Conservation (phyloP, 805 yeast genomes). For the Schwanniomyces sp. region DNA sequence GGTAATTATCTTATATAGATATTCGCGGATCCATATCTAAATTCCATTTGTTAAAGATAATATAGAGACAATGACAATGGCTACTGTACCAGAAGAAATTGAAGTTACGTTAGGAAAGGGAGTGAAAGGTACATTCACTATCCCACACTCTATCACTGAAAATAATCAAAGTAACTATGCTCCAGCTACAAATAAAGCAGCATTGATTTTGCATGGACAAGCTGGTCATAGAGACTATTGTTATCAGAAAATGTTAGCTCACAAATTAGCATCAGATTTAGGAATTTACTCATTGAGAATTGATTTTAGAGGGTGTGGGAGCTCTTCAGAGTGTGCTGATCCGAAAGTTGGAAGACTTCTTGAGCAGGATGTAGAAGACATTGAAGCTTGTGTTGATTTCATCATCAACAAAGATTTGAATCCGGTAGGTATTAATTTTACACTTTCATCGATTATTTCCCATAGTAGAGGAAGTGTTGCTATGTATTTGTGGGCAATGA, state of each 20-base stretch:
- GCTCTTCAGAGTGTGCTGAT: constrained; percentile 53
- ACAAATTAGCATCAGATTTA: constrained; percentile 51
- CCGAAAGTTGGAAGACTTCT: constrained; percentile 53
- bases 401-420: constrained; percentile 25
- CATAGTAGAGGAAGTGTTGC: constrained; percentile 84
- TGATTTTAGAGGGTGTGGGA: constrained; percentile 87
- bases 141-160: constrained; percentile 32
- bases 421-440: constrained; percentile 42
- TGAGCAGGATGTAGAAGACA: constrained; percentile 66
- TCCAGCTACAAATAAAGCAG: constrained; percentile 50
- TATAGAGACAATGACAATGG: not conserved
- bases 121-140: constrained; percentile 35
- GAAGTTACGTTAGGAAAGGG: constrained; percentile 35
- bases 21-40: no score
- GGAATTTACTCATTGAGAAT: constrained; percentile 72
- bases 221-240: constrained; percentile 83
- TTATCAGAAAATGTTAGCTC: constrained; percentile 66
- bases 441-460: constrained; percentile 59
- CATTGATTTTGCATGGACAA: constrained; percentile 76
- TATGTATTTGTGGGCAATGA: constrained; percentile 68
- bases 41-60: no score
- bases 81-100: constrained; percentile 28
- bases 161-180: constrained; percentile 24
- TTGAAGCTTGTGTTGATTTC: constrained; percentile 41
- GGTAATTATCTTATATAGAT: not conserved